phyloP scores from a whole-genome alignment of 2,329 filamentous ascomycete species.

The Geosmithia morbida region DNA sequence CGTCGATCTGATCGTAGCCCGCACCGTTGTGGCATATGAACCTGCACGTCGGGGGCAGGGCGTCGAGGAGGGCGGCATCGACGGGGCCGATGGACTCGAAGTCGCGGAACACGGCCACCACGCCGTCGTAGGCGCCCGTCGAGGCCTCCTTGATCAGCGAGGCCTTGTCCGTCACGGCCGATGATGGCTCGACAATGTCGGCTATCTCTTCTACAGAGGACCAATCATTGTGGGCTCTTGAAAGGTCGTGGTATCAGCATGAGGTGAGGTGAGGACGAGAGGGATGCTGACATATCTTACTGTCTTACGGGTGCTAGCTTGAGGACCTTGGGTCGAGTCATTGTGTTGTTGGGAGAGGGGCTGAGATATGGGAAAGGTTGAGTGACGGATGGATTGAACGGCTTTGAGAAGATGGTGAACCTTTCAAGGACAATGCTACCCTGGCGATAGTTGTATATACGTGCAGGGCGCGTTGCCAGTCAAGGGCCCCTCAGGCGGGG shows the following conservation, averaged over 20 bases:
- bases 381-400: too few relatives aligned
- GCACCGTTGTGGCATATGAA: constrained; percentile 55
- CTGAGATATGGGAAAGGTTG: not conserved
- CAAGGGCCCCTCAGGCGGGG: not conserved
- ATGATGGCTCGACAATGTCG: constrained; percentile 47
- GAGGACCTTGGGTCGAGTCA: constrained; percentile 17
- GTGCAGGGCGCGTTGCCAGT: not conserved
- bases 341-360: not conserved
- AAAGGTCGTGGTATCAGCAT: not conserved
- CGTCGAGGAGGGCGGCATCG: constrained; percentile 54
- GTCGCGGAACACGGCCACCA: constrained; percentile 54
- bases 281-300: constrained; percentile 11
- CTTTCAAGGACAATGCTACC: not conserved
- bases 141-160: constrained; percentile 57
- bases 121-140: constrained; percentile 50
- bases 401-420: not conserved
- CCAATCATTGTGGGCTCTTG: constrained; percentile 54
- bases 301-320: constrained; percentile 22
- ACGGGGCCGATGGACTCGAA: constrained; percentile 53
- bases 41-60: constrained; percentile 34
- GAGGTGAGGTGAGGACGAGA: not conserved
- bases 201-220: constrained; percentile 44
- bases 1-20: constrained; percentile 74
- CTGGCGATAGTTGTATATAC: too few relatives aligned
- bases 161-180: constrained; percentile 35